Evolutionary conservation across 139 green algal species (phyloP).

Genomic region (Bryopsis sp.): DNA sequence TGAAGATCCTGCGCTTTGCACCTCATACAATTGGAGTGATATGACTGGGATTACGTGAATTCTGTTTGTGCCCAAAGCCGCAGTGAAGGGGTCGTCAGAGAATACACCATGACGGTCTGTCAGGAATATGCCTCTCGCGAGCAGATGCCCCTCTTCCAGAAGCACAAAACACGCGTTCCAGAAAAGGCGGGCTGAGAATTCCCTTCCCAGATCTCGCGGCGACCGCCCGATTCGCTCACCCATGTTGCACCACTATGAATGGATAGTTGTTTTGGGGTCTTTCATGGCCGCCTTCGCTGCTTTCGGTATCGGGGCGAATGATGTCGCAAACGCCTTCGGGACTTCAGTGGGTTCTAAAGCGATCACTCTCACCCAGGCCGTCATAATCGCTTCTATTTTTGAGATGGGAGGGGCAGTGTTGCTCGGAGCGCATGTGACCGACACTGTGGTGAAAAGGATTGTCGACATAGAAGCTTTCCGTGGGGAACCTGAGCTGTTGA

Average conservation of each 20-base stretch:
- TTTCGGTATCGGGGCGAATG: slow-evolving; percentile 31
- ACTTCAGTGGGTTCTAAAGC: slow-evolving; percentile 30
- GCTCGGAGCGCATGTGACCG: slow-evolving; percentile 39
- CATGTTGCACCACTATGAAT: slow-evolving; percentile 21
- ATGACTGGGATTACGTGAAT: no score
- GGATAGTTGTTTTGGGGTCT: slow-evolving; percentile 18
- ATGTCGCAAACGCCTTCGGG: slow-evolving; percentile 36
- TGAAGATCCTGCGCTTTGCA: no score
- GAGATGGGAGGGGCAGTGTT: slow-evolving; percentile 34
- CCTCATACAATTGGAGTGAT: no score
- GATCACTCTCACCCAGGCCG: slow-evolving; percentile 28
- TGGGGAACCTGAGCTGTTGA: slow-evolving; percentile 34
- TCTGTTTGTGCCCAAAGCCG: no score
- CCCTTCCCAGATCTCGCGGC: no score
- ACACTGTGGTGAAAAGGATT: slow-evolving; percentile 36
- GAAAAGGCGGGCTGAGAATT: no score
- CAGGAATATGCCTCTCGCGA: no score
- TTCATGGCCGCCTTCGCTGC: slow-evolving; percentile 23
- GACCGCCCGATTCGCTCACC: no score
- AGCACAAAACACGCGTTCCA: no score
- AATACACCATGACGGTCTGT: no score
- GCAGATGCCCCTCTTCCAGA: no score
- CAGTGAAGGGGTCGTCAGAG: no score
- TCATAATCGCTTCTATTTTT: slow-evolving; percentile 34
- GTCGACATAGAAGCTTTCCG: slow-evolving; percentile 29